Evolutionary conservation across 1,284 basidiomycete genomes (phyloP).

Genomic region (Tremellales sp.): DNA sequence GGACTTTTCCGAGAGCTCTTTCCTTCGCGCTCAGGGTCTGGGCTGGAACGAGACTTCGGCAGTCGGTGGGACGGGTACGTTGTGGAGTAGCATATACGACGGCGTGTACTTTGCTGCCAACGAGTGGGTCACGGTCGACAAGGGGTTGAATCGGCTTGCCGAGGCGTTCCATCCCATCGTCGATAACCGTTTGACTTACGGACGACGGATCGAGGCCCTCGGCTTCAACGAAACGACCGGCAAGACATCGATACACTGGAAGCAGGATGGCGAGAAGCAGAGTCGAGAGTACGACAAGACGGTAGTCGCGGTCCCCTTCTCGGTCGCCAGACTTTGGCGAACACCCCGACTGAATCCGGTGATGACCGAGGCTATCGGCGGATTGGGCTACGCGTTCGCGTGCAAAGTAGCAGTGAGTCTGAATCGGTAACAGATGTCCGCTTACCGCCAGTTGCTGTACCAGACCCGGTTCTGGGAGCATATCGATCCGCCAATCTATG

Average conservation of each 20-base stretch:
- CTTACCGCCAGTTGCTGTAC: constrained; percentile 15
- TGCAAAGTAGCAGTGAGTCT: constrained; percentile 25
- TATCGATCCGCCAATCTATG: constrained; percentile 23
- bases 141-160: constrained; percentile 18
- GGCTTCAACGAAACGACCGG: constrained; percentile 13
- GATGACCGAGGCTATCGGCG: constrained; percentile 19
- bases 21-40: constrained; percentile 13
- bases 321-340: constrained; percentile 18
- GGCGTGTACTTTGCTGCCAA: constrained; percentile 20
- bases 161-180: constrained; percentile 24
- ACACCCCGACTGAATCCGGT: constrained; percentile 14
- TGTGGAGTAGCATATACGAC: constrained; percentile 25
- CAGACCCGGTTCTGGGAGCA: constrained; percentile 32
- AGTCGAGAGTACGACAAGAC: constrained; percentile 22
- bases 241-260: constrained; percentile 14
- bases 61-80: constrained; percentile 14
- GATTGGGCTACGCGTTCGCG: constrained; percentile 17
- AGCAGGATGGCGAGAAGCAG: constrained; percentile 6
- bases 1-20: constrained; percentile 14
- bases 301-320: constrained; percentile 25
- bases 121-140: constrained; percentile 25
- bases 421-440: neutral
- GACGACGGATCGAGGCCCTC: constrained; percentile 17
- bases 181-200: constrained; percentile 16
- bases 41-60: constrained; percentile 18